A percentile compares a stretch with the other conserved stretches of the same genome.
Conservation (phyloP, 2,329 filamentous ascomycete genomes). For the Tolypocladium endophyticum region DNA sequence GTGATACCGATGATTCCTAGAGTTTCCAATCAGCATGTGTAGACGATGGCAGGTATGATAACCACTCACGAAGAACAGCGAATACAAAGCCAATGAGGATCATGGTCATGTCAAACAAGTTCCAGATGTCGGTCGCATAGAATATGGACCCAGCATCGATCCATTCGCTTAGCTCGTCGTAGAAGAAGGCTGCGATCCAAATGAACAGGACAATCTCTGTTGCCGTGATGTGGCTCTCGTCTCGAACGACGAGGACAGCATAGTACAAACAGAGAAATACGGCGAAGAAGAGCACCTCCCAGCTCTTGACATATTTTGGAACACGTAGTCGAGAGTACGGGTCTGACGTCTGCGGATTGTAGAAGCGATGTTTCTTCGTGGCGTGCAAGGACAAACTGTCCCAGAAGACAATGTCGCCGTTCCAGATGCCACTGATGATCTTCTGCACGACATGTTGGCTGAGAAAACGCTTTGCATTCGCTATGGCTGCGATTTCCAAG, state of each 20-base stretch:
- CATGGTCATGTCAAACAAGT: constrained; percentile 62
- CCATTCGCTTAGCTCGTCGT: constrained; percentile 79
- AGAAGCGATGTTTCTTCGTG: constrained; percentile 65
- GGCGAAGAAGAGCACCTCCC: constrained; percentile 73
- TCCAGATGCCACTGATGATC: constrained; percentile 77
- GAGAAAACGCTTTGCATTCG: constrained; percentile 74
- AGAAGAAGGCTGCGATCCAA: constrained; percentile 80
- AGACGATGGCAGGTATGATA: not conserved
- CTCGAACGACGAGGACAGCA: constrained; percentile 67
- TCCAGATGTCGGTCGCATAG: constrained; percentile 77
- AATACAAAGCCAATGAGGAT: constrained; percentile 64
- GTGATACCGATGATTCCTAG: constrained; percentile 25
- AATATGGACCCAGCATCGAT: constrained; percentile 79
- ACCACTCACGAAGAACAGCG: constrained; percentile 55
- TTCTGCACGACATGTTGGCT: constrained; percentile 72
- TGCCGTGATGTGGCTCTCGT: constrained; percentile 52
- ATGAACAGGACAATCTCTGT: constrained; percentile 68
- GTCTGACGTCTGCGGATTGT: constrained; percentile 57
- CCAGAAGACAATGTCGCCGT: constrained; percentile 82
- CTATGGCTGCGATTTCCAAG: constrained; percentile 75
- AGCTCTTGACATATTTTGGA: constrained; percentile 74
- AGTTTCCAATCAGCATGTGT: constrained; percentile 2
- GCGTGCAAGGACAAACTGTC: constrained; percentile 63
- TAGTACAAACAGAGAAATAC: constrained; percentile 75
- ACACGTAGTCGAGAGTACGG: constrained; percentile 68